Evolutionary conservation across 163 green algal species (phyloP).

Genomic region (Coccomyxa subellipsoidea): DNA sequence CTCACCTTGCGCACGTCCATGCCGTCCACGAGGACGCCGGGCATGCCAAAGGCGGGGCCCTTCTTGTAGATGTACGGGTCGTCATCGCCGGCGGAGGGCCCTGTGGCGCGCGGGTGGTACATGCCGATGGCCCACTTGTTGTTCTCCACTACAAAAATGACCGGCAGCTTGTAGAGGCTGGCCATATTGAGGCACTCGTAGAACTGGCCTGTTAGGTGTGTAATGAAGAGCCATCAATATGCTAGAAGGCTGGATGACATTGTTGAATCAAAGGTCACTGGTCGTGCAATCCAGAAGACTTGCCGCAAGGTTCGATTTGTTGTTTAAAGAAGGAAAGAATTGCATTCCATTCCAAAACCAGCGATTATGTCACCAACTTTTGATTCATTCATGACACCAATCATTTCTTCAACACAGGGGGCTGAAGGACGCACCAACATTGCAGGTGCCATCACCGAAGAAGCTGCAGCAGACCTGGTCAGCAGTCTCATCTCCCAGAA

Average conservation of each 20-base stretch:
- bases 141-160: constrained; percentile 99
- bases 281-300: too few species aligned
- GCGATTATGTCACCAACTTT: too few species aligned
- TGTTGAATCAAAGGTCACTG: too few species aligned
- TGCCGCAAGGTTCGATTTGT: too few species aligned
- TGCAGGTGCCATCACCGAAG: constrained; percentile 97
- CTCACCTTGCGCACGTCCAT: constrained; percentile 97
- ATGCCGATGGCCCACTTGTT: constrained; percentile 98
- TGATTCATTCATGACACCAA: too few species aligned
- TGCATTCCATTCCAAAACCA: too few species aligned
- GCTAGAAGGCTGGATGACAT: too few species aligned
- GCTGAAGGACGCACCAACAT: constrained; percentile 72
- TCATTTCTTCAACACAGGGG: too few species aligned
- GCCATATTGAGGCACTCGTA: constrained; percentile 99
- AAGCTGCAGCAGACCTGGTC: constrained; percentile 89
- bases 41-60: constrained; percentile 96
- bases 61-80: constrained; percentile 97
- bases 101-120: constrained; percentile 87
- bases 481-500: constrained; percentile 69
- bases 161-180: constrained; percentile 94
- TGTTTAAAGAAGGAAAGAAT: too few species aligned
- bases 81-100: constrained; percentile 59
- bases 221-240: too few species aligned
- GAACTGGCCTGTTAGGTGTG: constrained; percentile 61
- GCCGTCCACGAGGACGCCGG: constrained; percentile 93